phyloP scores from a whole-genome alignment of 495 filamentous ascomycete genomes.

The Neurospora hispaniola region DNA sequence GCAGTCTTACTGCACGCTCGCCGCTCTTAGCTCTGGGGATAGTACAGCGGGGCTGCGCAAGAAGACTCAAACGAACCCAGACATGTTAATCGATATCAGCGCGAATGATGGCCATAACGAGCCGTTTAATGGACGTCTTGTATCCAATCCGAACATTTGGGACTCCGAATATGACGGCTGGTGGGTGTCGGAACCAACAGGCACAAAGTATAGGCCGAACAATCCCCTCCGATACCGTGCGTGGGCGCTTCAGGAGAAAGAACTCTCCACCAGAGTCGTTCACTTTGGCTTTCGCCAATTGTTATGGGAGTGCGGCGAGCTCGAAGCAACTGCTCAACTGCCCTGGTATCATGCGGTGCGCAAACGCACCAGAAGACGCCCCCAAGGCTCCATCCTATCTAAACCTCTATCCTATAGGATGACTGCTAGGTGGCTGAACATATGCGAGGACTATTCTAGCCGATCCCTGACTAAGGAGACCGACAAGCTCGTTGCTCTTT shows the following conservation, averaged over 20 bases:
- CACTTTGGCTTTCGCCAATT: neutral
- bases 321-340: neutral
- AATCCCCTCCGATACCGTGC: neutral
- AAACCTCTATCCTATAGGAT: neutral
- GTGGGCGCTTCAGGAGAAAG: neutral
- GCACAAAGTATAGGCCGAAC: too few relatives aligned
- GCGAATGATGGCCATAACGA: neutral
- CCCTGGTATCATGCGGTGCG: neutral
- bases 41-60: neutral
- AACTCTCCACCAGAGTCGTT: neutral
- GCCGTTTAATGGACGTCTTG: neutral
- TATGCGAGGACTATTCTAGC: accelerated
- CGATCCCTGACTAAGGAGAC: neutral
- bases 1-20: conserved; percentile 16
- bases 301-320: neutral
- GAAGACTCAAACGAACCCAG: neutral
- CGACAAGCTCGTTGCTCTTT: neutral
- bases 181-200: too few relatives aligned
- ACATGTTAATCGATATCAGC: neutral
- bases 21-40: neutral
- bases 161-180: too few relatives aligned
- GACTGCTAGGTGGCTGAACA: accelerated
- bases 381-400: too few relatives aligned
- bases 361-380: too few relatives aligned
- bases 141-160: too few relatives aligned